Evolutionary conservation across 139 green algal species (phyloP), one percentile per base, ranked within the genome.

Genomic region (Medakamo hakoo): DNA sequence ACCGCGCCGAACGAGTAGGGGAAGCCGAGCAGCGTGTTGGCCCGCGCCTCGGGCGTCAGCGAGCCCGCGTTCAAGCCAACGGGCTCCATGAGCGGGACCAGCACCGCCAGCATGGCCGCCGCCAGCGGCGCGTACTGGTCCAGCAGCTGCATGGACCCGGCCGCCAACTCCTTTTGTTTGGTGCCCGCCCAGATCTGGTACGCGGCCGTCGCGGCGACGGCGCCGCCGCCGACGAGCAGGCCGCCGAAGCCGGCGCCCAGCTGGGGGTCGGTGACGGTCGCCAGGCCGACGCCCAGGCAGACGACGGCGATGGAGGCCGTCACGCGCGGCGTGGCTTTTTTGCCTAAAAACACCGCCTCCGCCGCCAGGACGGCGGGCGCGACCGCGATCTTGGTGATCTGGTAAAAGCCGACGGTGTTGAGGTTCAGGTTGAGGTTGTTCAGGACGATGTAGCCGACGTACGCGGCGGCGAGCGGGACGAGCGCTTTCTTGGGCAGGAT

Each of bases 341-440:
- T 73, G 24, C 75, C 61, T 58, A 86, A 90, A 40, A 82, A 69
- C 0, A 87, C 20, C 23, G 78, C 62, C 62, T 95, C 83, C 21
- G 92, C 71, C 1, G 61, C 68, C 40, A 95, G 75, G 1, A 95
- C 85, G 4, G 86, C 84, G 24, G 88, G 88, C 2, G 87, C 85
- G 0, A 95, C 83, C 5, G 83, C 84, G 40, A 95, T 93, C 71
- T 94, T 93, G 66, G 84, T 86, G 14, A 91, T 80, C 69, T 94
- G 86, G 65, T 92, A 94, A 71, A 94, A 94, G 5, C 86, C 82
- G 0, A 94, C 82, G 2, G 79, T 88, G 79, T 95, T 95, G 16
- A 94, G 40, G 56, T 91, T 85, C 0, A 95, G 67, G 48, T 81
- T 90, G 0, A 94, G 68, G 63, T 95, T 95, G 69, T 83, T 82